Evolutionary conservation across 129 eudicot species (phyloP).

Genomic region (Lactuca sativa): DNA sequence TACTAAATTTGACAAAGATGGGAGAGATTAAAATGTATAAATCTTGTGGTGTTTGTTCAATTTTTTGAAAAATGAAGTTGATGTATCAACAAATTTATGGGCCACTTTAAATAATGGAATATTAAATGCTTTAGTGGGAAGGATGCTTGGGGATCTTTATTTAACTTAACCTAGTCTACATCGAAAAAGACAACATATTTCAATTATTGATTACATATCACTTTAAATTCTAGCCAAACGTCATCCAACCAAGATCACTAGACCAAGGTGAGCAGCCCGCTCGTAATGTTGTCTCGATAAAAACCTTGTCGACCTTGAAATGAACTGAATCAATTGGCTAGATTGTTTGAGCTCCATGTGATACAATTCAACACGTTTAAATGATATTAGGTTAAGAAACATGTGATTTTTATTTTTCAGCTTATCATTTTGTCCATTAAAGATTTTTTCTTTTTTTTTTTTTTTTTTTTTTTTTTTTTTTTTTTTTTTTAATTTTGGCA

Average conservation of each 20-base stretch:
- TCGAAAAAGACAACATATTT: conserved; percentile 8
- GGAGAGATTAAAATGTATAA: conserved; percentile 14
- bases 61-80: conserved; percentile 10
- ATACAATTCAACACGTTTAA: too few relatives aligned
- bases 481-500: too few relatives aligned
- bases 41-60: conserved; percentile 27
- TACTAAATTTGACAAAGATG: conserved; percentile 30
- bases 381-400: too few relatives aligned
- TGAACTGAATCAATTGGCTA: too few relatives aligned
- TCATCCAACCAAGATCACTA: conserved; percentile 23
- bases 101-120: conserved; percentile 24
- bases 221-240: conserved; percentile 19
- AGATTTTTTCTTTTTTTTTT: too few relatives aligned
- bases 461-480: too few relatives aligned
- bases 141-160: conserved; percentile 14
- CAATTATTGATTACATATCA: conserved; percentile 15
- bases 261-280: background rate
- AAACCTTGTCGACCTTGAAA: conserved; percentile 30
- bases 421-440: too few relatives aligned
- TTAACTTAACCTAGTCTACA: conserved; percentile 24
- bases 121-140: background rate
- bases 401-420: too few relatives aligned
- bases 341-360: too few relatives aligned
- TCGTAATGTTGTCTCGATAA: conserved; percentile 1
- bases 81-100: conserved; percentile 32